These are phyloP conservation scores for Leishmania braziliensis DNA, from an alignment of 208 protist genomes.

Conservation along the genomic window DNA sequence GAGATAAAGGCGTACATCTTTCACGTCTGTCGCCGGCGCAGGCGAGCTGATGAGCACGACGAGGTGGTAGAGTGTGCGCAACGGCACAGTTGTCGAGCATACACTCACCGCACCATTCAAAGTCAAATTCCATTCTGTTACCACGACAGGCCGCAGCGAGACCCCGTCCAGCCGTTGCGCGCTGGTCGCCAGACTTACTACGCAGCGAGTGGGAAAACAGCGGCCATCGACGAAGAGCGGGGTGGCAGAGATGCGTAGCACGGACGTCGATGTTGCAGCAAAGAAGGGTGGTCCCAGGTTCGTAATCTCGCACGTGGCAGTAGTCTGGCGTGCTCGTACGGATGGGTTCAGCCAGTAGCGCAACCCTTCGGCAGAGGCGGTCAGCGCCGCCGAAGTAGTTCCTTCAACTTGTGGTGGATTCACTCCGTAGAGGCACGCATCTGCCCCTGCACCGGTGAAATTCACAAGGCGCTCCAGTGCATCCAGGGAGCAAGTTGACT, in stretches of 20 bases:
- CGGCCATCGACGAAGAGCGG: slow-evolving; percentile 35
- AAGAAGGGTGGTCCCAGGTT: slow-evolving; percentile 41
- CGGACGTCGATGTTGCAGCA: slow-evolving; percentile 26
- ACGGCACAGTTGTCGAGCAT: slow-evolving; percentile 30
- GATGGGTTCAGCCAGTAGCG: slow-evolving; percentile 53
- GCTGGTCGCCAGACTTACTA: slow-evolving; percentile 55
- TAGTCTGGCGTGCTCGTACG: slow-evolving; percentile 41
- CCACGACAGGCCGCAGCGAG: slow-evolving; percentile 44
- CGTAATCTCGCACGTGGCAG: slow-evolving; percentile 51
- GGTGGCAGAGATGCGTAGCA: slow-evolving; percentile 38
- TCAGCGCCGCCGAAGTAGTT: background rate
- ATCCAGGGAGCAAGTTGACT: slow-evolving; percentile 25
- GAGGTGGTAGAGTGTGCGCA: slow-evolving; percentile 61
- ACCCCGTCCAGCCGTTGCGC: slow-evolving; percentile 52
- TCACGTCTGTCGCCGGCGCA: background rate
- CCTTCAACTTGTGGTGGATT: background rate
- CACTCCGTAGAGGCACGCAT: slow-evolving; percentile 31
- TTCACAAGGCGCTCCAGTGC: slow-evolving; percentile 38
- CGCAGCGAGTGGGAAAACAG: slow-evolving; percentile 60
- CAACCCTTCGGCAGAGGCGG: slow-evolving; percentile 3
- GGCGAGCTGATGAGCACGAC: slow-evolving; percentile 40
- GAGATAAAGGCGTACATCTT: slow-evolving; percentile 38
- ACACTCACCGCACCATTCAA: background rate
- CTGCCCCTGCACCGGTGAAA: slow-evolving; percentile 28
- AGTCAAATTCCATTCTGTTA: slow-evolving; percentile 45